A percentile compares a stretch with the other conserved stretches of the same genome.
Evolutionary conservation across 495 filamentous ascomycete genomes (phyloP).

Genomic region (Staphylotrichum longicolle): DNA sequence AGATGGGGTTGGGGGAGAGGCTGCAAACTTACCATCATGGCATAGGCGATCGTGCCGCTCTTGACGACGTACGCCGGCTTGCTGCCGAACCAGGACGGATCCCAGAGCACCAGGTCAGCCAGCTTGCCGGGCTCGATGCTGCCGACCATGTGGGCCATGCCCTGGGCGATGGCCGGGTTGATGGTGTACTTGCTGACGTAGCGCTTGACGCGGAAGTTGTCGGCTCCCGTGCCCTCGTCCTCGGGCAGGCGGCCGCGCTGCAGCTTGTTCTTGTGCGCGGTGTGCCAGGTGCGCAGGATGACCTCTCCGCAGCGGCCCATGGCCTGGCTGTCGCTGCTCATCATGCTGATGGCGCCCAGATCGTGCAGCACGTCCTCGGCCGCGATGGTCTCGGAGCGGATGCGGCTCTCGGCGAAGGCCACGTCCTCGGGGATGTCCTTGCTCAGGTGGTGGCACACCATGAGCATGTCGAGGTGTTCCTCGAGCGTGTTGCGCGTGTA

Average conservation of each 20-base stretch:
- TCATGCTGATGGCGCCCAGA: slow-evolving; percentile 95
- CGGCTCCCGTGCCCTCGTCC: slow-evolving; percentile 77
- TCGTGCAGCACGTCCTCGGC: slow-evolving; percentile 98
- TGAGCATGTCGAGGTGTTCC: slow-evolving; percentile 97
- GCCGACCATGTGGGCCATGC: slow-evolving; percentile 87
- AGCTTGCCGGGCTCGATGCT: slow-evolving; percentile 87
- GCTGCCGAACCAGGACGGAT: slow-evolving; percentile 78
- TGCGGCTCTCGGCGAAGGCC: slow-evolving; percentile 91
- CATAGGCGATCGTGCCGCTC: slow-evolving; percentile 80
- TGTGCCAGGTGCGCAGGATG: slow-evolving; percentile 93
- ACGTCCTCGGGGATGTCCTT: slow-evolving; percentile 95
- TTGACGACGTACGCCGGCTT: slow-evolving; percentile 86
- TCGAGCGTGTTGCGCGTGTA: slow-evolving; percentile 93
- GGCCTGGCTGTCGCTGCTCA: slow-evolving; percentile 93
- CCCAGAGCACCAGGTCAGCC: slow-evolving; percentile 90
- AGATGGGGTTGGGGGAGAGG: neutral
- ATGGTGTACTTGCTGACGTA: slow-evolving; percentile 98
- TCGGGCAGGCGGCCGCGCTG: slow-evolving; percentile 76
- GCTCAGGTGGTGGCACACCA: slow-evolving; percentile 95
- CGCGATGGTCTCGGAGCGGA: slow-evolving; percentile 93
- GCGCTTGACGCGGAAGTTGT: slow-evolving; percentile 90
- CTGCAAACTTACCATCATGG: slow-evolving; percentile 70
- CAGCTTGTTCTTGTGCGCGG: slow-evolving; percentile 94
- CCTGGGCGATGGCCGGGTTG: slow-evolving; percentile 92
- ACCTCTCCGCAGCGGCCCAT: slow-evolving; percentile 98